Percentiles rank a stretch among this genome's conserved stretches.
Evolutionary conservation across 1,284 basidiomycete genomes (phyloP).

Genomic region (Rhodotorula sp.): DNA sequence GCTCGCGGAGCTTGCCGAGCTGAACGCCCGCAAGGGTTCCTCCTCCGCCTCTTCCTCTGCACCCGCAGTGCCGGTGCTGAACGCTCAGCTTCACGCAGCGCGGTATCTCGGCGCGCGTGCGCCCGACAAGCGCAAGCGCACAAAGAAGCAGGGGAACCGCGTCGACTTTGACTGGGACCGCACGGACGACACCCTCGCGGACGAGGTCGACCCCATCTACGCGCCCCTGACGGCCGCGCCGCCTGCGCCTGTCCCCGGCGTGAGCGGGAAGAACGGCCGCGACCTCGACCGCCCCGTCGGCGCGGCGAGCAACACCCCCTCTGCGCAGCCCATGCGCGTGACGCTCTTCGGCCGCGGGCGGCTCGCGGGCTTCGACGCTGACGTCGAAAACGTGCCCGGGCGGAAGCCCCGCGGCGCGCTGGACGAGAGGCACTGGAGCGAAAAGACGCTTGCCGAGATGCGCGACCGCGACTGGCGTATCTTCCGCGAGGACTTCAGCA

Average conservation of each 20-base stretch:
- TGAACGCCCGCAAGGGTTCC: background rate
- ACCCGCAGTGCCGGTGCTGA: slow-evolving; percentile 18
- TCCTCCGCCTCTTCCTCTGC: too few species aligned
- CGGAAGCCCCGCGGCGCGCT: slow-evolving; percentile 63
- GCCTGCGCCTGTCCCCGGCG: background rate
- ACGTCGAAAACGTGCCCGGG: slow-evolving; percentile 28
- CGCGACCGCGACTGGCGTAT: slow-evolving; percentile 98
- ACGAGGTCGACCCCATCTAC: slow-evolving; percentile 48
- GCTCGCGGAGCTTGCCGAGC: slow-evolving; percentile 38
- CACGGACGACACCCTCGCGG: slow-evolving; percentile 79
- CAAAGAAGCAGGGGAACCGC: slow-evolving; percentile 89
- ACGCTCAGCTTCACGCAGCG: slow-evolving; percentile 35
- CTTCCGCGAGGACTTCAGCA: slow-evolving; percentile 97
- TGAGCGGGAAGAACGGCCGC: background rate
- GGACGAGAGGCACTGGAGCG: slow-evolving; percentile 95
- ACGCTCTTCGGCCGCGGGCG: slow-evolving; percentile 36
- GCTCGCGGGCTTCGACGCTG: slow-evolving; percentile 42
- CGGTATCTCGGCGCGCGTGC: slow-evolving; percentile 74
- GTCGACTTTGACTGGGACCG: slow-evolving; percentile 99
- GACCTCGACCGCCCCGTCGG: background rate
- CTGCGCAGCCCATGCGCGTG: slow-evolving; percentile 14
- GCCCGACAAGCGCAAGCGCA: slow-evolving; percentile 74
- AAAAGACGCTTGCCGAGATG: slow-evolving; percentile 93
- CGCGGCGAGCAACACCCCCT: slow-evolving; percentile 1
- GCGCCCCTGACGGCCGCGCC: slow-evolving; percentile 27